Evolutionary conservation across 805 yeast genomes (phyloP).

Genomic region (Yamadazyma laniorum): DNA sequence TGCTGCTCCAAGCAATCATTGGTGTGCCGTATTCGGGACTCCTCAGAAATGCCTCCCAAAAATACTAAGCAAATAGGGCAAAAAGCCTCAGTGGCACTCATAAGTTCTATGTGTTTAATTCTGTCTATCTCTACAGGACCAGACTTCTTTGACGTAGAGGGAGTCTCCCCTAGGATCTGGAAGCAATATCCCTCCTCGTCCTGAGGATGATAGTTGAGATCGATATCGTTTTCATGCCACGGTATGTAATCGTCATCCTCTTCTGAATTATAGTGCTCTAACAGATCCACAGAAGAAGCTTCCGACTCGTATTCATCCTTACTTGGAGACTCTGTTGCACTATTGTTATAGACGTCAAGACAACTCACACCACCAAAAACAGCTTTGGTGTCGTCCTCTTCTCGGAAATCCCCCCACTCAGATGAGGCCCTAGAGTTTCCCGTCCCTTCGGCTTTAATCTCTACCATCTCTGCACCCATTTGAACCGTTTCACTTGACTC

Average conservation of each 20-base stretch:
- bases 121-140: constrained; percentile 10
- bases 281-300: constrained; percentile 4
- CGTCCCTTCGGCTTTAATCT: not conserved
- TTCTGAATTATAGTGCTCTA: constrained; percentile 15
- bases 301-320: not conserved
- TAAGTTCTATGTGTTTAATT: constrained; percentile 9
- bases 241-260: constrained; percentile 11
- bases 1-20: constrained; percentile 10
- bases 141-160: constrained; percentile 5
- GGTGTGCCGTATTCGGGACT: constrained; percentile 9
- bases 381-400: too few relatives aligned
- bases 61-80: constrained; percentile 15
- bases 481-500: not conserved
- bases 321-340: not conserved
- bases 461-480: not conserved
- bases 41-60: constrained; percentile 10
- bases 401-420: too few relatives aligned
- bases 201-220: constrained; percentile 12
- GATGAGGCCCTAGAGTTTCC: too few relatives aligned
- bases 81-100: not conserved
- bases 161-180: constrained; percentile 11
- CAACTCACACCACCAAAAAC: too few relatives aligned
- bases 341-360: too few relatives aligned
- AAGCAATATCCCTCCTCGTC: constrained; percentile 14
- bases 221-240: constrained; percentile 12